Evolutionary conservation across 768 basidiomycete species (phyloP).

Genomic region (Kwoniella europaea): DNA sequence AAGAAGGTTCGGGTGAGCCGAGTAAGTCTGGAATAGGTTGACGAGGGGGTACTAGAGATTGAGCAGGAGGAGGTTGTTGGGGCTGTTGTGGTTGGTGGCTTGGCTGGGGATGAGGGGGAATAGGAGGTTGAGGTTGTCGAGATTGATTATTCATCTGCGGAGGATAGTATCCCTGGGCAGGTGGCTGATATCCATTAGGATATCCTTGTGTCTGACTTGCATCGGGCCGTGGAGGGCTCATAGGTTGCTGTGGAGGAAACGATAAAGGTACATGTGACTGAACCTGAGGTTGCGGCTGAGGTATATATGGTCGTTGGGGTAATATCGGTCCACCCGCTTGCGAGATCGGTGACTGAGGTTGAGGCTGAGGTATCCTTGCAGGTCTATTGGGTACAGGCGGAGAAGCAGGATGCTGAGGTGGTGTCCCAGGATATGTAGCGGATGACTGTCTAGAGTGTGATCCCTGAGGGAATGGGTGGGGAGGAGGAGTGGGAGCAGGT

Average conservation of each 20-base stretch:
- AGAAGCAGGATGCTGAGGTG: conserved; percentile 31
- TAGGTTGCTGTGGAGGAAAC: background rate
- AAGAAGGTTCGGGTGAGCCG: conserved; percentile 65
- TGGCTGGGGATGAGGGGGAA: conserved; percentile 63
- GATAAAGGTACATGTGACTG: background rate
- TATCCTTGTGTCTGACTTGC: background rate
- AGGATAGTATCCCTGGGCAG: background rate
- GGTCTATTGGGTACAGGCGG: conserved; percentile 51
- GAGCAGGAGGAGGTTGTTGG: conserved; percentile 22
- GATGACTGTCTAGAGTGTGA: conserved; percentile 34
- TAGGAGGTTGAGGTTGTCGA: conserved; percentile 57
- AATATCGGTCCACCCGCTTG: conserved; percentile 10
- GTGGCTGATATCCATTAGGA: background rate
- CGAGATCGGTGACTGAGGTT: conserved; percentile 21
- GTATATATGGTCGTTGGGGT: conserved; percentile 34
- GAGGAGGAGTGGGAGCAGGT: conserved; percentile 53
- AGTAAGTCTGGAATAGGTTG: conserved; percentile 90
- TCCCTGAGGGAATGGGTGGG: conserved; percentile 49
- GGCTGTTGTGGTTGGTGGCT: background rate
- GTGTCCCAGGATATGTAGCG: conserved; percentile 30
- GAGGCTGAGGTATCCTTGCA: conserved; percentile 6
- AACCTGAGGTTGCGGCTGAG: conserved; percentile 18
- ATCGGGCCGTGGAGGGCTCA: background rate
- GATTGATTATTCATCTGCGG: conserved; percentile 22
- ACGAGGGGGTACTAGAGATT: conserved; percentile 59